These are phyloP conservation scores for Gliomastix tumulicola DNA, from an alignment of 2,329 filamentous ascomycete species.

Conservation along the genomic window DNA sequence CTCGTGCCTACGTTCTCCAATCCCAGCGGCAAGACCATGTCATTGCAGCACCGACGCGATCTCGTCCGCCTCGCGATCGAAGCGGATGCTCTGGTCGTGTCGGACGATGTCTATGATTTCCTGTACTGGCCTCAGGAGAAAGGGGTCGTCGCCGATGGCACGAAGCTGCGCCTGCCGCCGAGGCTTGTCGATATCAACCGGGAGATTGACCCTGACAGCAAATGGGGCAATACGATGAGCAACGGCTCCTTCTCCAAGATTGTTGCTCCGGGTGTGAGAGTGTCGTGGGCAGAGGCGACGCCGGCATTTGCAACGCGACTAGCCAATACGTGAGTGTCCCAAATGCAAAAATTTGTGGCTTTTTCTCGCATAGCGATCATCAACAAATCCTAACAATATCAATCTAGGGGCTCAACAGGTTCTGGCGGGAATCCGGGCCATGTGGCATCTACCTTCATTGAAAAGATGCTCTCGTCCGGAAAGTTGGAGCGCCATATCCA, in stretches of 20 bases:
- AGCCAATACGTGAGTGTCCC: neutral
- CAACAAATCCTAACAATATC: too few species aligned
- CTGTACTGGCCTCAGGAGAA: slow-evolving; percentile 44
- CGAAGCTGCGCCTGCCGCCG: slow-evolving; percentile 27
- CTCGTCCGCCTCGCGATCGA: slow-evolving; percentile 55
- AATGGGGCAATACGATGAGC: slow-evolving; percentile 56
- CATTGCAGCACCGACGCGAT: slow-evolving; percentile 41
- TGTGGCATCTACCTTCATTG: slow-evolving; percentile 4
- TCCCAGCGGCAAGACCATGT: slow-evolving; percentile 60
- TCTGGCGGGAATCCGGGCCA: slow-evolving; percentile 6
- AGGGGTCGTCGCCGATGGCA: neutral
- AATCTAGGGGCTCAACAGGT: slow-evolving; percentile 2
- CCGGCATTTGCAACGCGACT: slow-evolving; percentile 2
- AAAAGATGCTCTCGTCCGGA: slow-evolving; percentile 10
- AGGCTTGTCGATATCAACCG: slow-evolving; percentile 31
- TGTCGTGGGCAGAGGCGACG: slow-evolving; percentile 40
- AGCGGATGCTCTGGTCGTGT: slow-evolving; percentile 57
- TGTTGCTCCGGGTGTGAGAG: slow-evolving; percentile 52
- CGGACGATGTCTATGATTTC: slow-evolving; percentile 69
- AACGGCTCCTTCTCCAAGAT: slow-evolving; percentile 66
- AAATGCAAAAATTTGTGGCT: neutral
- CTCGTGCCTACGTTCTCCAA: slow-evolving; percentile 64
- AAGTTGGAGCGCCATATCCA: slow-evolving; percentile 11
- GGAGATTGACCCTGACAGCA: slow-evolving; percentile 43
- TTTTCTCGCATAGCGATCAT: too few species aligned